phyloP scores from a whole-genome alignment of 371 early-diverging fungal species.

The Massospora cicadina region DNA sequence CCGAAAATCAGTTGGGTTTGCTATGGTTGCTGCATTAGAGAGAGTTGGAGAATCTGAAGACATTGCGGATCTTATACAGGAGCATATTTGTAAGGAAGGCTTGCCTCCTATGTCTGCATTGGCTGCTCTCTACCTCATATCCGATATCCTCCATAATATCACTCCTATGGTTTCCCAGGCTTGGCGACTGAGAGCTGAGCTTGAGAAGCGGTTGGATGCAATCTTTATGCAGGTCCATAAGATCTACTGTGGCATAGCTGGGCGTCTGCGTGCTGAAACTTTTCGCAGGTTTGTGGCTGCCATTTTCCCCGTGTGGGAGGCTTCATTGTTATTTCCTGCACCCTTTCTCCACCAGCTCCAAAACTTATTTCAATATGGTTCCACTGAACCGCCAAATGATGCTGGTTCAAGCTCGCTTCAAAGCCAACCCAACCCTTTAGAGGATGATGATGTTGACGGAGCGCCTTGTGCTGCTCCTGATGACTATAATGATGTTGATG shows the following conservation, averaged over 20 bases:
- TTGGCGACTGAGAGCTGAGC: slow-evolving; percentile 62
- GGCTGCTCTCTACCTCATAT: slow-evolving; percentile 59
- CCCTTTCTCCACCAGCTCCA: slow-evolving; percentile 35
- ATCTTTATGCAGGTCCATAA: slow-evolving; percentile 52
- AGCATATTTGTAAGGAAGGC: slow-evolving; percentile 32
- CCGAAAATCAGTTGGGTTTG: slow-evolving; percentile 48
- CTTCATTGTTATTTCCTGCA: slow-evolving; percentile 68
- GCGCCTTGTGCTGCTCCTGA: background rate
- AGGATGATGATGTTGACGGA: background rate
- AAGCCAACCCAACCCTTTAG: background rate
- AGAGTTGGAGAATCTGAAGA: slow-evolving; percentile 68
- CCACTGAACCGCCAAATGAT: slow-evolving; percentile 16
- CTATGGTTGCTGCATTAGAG: slow-evolving; percentile 77
- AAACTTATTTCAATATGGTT: slow-evolving; percentile 18
- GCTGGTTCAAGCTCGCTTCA: background rate
- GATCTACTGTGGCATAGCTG: slow-evolving; percentile 43
- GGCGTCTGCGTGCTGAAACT: slow-evolving; percentile 68
- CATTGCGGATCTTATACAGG: slow-evolving; percentile 42
- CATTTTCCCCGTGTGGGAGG: slow-evolving; percentile 68
- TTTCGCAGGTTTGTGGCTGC: slow-evolving; percentile 39
- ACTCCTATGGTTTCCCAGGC: slow-evolving; percentile 60
- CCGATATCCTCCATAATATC: slow-evolving; percentile 75
- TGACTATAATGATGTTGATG: background rate
- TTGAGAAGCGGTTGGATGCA: slow-evolving; percentile 41
- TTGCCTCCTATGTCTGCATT: slow-evolving; percentile 47